Conservation (phyloP, 441 rosid species). For the Pelargonium myrrhifolium region DNA sequence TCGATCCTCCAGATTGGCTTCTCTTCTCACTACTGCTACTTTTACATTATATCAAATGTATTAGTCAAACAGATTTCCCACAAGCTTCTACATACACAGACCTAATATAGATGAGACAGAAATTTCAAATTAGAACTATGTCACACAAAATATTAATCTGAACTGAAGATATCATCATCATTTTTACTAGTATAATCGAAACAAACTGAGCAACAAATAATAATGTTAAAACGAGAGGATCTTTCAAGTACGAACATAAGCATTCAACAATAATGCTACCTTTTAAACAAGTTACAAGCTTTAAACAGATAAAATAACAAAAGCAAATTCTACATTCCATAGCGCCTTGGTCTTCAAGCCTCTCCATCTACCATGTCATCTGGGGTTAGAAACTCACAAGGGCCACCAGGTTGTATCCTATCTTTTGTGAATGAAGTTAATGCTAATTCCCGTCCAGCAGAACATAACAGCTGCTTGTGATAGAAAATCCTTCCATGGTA, state of each 20-base stretch:
- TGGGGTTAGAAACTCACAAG: background rate
- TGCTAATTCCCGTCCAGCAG: background rate
- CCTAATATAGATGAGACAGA: too few species aligned
- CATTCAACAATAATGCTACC: slow-evolving; percentile 8
- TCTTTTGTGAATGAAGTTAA: slow-evolving; percentile 5
- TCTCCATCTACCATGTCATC: background rate
- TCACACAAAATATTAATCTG: too few species aligned
- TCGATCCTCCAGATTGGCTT: too few species aligned
- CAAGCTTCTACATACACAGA: too few species aligned
- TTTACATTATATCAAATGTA: too few species aligned
- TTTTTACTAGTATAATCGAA: too few species aligned
- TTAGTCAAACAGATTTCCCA: too few species aligned
- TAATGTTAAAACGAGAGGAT: background rate
- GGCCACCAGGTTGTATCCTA: slow-evolving; percentile 5
- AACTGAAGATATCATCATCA: too few species aligned
- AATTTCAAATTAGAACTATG: too few species aligned
- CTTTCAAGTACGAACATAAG: slow-evolving; percentile 1
- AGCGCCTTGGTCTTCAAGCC: slow-evolving; percentile 7
- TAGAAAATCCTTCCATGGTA: background rate
- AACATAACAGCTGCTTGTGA: background rate
- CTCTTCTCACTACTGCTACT: too few species aligned
- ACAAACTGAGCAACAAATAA: too few species aligned
- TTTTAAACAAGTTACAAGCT: background rate
- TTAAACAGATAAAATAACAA: slow-evolving; percentile 3
- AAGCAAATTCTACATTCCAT: background rate